Evolutionary conservation across 2,329 filamentous ascomycete genomes (phyloP), one percentile per base, ranked within the genome.

Genomic region (Metarhizium rileyi): DNA sequence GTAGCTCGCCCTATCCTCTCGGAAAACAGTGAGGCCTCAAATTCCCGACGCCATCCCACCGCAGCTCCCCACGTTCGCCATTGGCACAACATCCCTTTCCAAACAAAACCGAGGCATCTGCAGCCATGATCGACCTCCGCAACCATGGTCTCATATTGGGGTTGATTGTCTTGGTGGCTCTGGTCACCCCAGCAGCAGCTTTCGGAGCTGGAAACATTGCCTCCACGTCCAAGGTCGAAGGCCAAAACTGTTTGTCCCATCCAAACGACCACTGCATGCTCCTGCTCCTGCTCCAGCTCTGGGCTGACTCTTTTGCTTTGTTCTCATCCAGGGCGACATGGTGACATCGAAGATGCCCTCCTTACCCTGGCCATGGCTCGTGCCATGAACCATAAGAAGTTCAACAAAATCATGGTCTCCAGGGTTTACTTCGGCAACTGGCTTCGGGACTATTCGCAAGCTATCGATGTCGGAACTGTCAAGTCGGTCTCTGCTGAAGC

Each of bases 381-480:
- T 44, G 72, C 71, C 57, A 66, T 74, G 53, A 72, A 72, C 56
- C 72, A 73, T 58, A 90, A 90, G 73, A 94, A 90, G 62, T 95
- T 95, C 70, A 81, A 79, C 73, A 93, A 93, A 72, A 80, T 95
- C 61, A 86, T 84, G 63, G 86, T 95, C 54, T 87, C 90, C 55
- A 81, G 90, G 53, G 87, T 94, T 55, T 96, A 96, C 73, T 96
- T 96, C 71, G 90, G 90, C 56, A 96, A 95, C 73, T 95, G 90
- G 90, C 80, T 95, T 30, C 81, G 78, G 52, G 90, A 96, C 69
- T 96, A 96, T 69, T 93, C 87, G 48, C 90, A 96, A 68, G 90
- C 90, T 53, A 87, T 95, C 59, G 90, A 96, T 66, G 87, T 95
- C 46, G 90, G 89, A 53, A 94, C 89, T 4, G 81, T 95, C 69